Conservation (phyloP, 2,329 filamentous ascomycete genomes). For the Hymenoscyphus occultus region DNA sequence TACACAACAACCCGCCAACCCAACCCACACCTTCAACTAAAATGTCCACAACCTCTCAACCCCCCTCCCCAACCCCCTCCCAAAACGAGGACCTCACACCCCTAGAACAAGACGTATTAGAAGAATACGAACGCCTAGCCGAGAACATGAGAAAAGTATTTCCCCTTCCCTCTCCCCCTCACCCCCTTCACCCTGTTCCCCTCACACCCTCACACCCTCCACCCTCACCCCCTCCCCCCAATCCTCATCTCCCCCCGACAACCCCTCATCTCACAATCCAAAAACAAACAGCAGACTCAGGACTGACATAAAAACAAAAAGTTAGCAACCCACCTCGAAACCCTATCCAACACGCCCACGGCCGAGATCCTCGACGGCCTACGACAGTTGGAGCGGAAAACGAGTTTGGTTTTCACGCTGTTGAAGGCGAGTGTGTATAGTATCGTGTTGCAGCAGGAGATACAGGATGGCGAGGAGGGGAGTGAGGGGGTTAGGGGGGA, state of each 20-base stretch:
- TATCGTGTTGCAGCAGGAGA: constrained; percentile 97
- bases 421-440: constrained; percentile 98
- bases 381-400: constrained; percentile 87
- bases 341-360: constrained; percentile 67
- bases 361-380: constrained; percentile 83
- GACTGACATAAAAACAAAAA: constrained; percentile 33
- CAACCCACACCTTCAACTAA: neutral
- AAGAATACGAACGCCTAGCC: constrained; percentile 85
- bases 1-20: neutral
- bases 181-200: neutral
- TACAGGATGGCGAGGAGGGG: constrained; percentile 40
- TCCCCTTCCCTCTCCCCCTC: neutral
- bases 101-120: constrained; percentile 88
- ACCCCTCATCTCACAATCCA: neutral
- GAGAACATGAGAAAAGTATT: constrained; percentile 87
- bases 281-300: constrained; percentile 50
- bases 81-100: constrained; percentile 61
- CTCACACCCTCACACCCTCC: neutral
- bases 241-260: neutral
- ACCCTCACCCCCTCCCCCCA: neutral
- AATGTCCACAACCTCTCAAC: neutral
- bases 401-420: constrained; percentile 88
- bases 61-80: constrained; percentile 7
- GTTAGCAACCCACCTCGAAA: constrained; percentile 59
- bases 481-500: constrained; percentile 14